Evolutionary conservation across 2,329 filamentous ascomycete species (phyloP).

Genomic region (Bretziella fagacearum): DNA sequence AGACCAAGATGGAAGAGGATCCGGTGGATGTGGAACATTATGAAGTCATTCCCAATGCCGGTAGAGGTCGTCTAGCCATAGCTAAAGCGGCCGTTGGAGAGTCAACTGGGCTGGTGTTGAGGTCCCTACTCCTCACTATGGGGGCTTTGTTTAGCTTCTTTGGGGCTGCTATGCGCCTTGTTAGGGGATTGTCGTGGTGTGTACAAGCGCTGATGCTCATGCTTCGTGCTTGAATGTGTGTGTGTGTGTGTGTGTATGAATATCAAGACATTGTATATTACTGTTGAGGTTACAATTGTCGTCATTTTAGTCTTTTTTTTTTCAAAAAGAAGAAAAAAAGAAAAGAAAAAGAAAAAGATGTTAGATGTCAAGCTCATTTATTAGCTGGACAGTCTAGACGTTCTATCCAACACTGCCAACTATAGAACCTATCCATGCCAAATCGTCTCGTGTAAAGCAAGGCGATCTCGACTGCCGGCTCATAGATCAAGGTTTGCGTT

Average conservation of each 20-base stretch:
- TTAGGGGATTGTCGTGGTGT: conserved; percentile 14
- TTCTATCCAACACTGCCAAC: too few species aligned
- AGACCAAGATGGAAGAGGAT: neutral
- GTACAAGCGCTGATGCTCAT: conserved; percentile 12
- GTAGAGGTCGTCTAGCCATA: conserved; percentile 1
- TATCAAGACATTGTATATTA: neutral
- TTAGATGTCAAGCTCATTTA: too few species aligned
- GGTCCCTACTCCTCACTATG: conserved; percentile 12
- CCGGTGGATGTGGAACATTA: neutral
- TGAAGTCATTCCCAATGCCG: neutral
- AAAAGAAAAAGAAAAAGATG: too few species aligned
- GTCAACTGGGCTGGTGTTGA: conserved; percentile 11
- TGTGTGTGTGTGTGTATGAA: too few species aligned
- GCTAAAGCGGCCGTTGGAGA: neutral
- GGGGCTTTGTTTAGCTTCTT: conserved; percentile 13
- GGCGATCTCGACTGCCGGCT: neutral
- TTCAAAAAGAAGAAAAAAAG: too few species aligned
- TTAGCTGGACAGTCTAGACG: too few species aligned
- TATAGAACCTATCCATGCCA: too few species aligned
- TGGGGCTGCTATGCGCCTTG: conserved; percentile 12
- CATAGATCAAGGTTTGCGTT: neutral
- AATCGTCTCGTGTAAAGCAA: too few species aligned
- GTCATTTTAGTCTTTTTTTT: too few species aligned
- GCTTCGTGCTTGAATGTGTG: conserved; percentile 8
- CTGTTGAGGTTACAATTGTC: neutral